Base-by-base conservation (phyloP, 2,329 filamentous ascomycete species). In the Mycogone perniciosa region DNA sequence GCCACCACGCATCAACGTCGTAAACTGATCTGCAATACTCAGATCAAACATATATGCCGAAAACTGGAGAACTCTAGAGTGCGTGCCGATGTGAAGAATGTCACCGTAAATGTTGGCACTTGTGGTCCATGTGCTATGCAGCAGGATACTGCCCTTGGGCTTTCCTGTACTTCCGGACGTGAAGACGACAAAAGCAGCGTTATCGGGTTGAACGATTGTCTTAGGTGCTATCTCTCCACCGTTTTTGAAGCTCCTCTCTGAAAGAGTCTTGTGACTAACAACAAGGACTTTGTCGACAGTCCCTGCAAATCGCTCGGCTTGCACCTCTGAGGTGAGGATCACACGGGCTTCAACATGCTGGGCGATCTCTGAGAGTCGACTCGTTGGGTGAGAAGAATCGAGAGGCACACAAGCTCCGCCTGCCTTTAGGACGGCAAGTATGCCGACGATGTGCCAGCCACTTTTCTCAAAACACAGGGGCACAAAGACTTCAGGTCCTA, bases 111-210 rank as follows among this genome's bases (percentile, higher is more conserved):
- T 20, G 20, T 20, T 20, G 20, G 20, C 20, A 3, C 20, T 20
- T 20, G 20, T 20, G 20, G 20, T 20, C 20, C 20, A 20, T 20
- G 20, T 20, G 20, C 20, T 20, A 33, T 60, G 58, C 11, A 54
- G 52, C 26, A 59, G 51, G 3, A 59, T 46, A 8, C 59, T 39
- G n/a, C 54, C 58, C 42, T 60, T 60, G 8, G 58, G 54, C 9
- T 46, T 54, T 5, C 57, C 57, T 2, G 58, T 59, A 26, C 45
- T 53, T 7, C 57, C 58, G n/a, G 56, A 59, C 4, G 57, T 59
- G 37, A 57, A 57, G 7, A 59, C 34, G 2, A 56, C 34, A 46
- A 20, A 20, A 20, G 20, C 20, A 20, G 20, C 20, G 20, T 20
- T 20, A 20, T 20, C 20, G 20, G 20, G 20, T 20, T 20, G 20